Evolutionary conservation across 352 stramenopile species (phyloP).

Genomic region (Globisporangium megalacanthum): DNA sequence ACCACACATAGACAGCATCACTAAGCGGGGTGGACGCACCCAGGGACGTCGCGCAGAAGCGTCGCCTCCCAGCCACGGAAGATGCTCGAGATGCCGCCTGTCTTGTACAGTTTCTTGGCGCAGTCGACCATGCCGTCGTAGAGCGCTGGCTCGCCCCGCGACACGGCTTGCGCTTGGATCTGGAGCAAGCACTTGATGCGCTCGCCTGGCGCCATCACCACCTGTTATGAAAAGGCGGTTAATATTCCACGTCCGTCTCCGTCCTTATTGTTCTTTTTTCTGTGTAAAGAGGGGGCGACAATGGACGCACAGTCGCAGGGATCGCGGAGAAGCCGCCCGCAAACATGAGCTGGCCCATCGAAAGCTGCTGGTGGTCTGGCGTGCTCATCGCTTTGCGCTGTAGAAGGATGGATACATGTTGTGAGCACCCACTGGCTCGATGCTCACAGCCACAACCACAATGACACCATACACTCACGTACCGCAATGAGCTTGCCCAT

Average conservation of each 20-base stretch:
- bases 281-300: background rate
- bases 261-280: background rate
- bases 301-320: constrained; percentile 43
- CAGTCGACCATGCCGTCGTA: constrained; percentile 96
- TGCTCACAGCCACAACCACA: background rate
- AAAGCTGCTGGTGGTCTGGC: constrained; percentile 51
- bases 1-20: background rate
- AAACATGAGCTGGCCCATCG: constrained; percentile 86
- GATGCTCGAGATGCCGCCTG: constrained; percentile 90
- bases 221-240: constrained; percentile 11
- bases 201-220: constrained; percentile 95
- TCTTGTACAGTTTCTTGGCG: constrained; percentile 88
- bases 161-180: constrained; percentile 88
- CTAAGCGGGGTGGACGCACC: constrained; percentile 34
- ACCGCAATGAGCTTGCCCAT: constrained; percentile 93
- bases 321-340: constrained; percentile 88
- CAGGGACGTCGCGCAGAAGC: constrained; percentile 92
- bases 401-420: no score
- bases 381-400: constrained; percentile 63
- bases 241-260: background rate
- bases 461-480: constrained; percentile 5
- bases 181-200: constrained; percentile 95
- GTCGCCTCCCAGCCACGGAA: constrained; percentile 95
- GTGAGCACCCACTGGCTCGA: background rate
- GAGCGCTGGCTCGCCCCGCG: constrained; percentile 68